Base-by-base conservation (phyloP, 345 rosid genomes). In the Clausena lansium region DNA sequence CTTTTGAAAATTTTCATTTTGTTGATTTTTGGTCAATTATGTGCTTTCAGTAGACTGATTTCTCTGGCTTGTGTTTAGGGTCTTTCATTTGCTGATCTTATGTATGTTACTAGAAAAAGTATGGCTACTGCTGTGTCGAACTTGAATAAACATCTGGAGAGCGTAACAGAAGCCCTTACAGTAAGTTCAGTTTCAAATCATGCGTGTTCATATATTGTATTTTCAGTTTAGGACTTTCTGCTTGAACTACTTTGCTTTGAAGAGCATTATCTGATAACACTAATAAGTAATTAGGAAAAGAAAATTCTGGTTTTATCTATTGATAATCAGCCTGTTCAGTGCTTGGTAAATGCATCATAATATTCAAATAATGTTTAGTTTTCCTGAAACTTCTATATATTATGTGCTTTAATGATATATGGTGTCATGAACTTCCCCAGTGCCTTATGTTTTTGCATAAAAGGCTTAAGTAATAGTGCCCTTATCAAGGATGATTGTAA, bases 101-200 rank as follows among this genome's bases (percentile, higher is more conserved):
- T 91, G 94, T 97, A 93, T 74, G 88, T 94, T n/a, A 97, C 98
- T 1, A 97, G 91, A 88, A 83, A 80, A 22, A 88, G 81, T 73
- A 93, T 97, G 98, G 86, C 88, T 14, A 79, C 58, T 84, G 97
- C 98, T 77, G 97, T 96, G 69, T 65, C 94, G 58, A 92, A 89
- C 86, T 85, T 94, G 87, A 88, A 93, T 27, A 91, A 91, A 83
- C 92, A 94, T 89, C 84, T 97, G 87, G 97, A 87, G 61, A 84
- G 84, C 14, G 94, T 94, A n/a, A 77, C 95, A 1, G 97, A 90
- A 80, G 90, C 98, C 80, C 88, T 96, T 41, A 81, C 87, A 70
- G 99, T 94, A 83, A 80, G 97, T 87, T 73, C 30, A 61, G 32
- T 55, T 77, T 73, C 32, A 32, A 45, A 22, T 70, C 28, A 14